Evolutionary conservation across 202 grass and related monocot genomes (phyloP).

Genomic region (Alloteropsis angusta): DNA sequence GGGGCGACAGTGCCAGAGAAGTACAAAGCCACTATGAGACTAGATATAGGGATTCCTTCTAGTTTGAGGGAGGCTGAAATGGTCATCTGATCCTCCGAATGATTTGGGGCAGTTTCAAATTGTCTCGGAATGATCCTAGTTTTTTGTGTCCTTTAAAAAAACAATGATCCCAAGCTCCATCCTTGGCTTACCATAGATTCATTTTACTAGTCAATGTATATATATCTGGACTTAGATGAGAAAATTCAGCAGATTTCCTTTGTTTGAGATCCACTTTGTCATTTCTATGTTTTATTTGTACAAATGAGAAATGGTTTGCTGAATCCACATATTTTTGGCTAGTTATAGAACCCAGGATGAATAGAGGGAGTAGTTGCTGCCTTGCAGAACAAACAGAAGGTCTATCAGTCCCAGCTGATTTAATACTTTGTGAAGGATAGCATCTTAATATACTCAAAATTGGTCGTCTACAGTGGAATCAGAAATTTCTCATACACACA

Average conservation of each 20-base stretch:
- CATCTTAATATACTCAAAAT: background rate
- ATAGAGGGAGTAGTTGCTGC: background rate
- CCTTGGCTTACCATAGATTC: background rate
- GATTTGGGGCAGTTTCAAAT: background rate
- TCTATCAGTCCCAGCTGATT: background rate
- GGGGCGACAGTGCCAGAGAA: slow-evolving; percentile 64
- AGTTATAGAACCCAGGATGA: background rate
- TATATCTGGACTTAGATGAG: slow-evolving; percentile 16
- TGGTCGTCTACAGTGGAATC: background rate
- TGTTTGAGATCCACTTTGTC: background rate
- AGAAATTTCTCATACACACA: slow-evolving; percentile 10
- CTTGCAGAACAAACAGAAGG: background rate
- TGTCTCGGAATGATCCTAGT: background rate
- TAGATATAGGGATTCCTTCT: slow-evolving; percentile 76
- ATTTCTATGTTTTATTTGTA: background rate
- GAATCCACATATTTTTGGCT: background rate
- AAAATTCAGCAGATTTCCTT: background rate
- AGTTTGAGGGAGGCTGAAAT: slow-evolving; percentile 85
- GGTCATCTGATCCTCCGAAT: slow-evolving; percentile 46
- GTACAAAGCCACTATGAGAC: slow-evolving; percentile 84
- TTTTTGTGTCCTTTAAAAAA: background rate
- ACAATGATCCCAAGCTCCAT: background rate
- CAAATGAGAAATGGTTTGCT: background rate
- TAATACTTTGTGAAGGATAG: background rate
- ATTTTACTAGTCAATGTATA: slow-evolving; percentile 12